These are phyloP conservation scores for Neonectria sp. DNA, from an alignment of 2,329 filamentous ascomycete genomes.

Conservation along the genomic window DNA sequence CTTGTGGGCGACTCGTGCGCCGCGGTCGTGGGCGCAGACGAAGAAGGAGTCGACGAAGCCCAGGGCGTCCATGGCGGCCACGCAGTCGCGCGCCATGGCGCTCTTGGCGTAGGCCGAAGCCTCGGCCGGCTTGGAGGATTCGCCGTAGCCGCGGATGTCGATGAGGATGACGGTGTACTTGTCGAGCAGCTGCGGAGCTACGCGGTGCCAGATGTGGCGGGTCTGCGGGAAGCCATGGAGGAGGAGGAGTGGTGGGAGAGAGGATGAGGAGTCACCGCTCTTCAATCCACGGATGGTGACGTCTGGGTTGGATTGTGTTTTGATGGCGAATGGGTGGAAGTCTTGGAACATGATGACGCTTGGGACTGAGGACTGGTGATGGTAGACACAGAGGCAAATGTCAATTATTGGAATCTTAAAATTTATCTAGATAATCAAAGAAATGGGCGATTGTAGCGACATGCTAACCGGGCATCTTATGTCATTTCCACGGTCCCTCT, in stretches of 20 bases:
- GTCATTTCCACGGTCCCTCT: background rate
- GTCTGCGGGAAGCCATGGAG: constrained; percentile 69
- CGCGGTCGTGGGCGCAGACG: constrained; percentile 71
- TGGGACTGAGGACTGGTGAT: too few species aligned
- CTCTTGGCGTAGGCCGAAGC: constrained; percentile 61
- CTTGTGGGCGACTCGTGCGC: constrained; percentile 69
- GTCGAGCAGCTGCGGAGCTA: constrained; percentile 56
- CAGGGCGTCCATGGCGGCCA: constrained; percentile 61
- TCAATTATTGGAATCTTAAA: too few species aligned
- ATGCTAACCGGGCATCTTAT: background rate
- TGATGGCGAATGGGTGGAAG: constrained; percentile 57
- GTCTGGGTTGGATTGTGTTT: constrained; percentile 52
- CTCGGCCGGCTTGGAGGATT: constrained; percentile 61
- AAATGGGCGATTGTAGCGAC: too few species aligned
- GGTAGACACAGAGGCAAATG: too few species aligned
- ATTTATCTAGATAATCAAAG: too few species aligned
- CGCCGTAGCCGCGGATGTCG: constrained; percentile 68
- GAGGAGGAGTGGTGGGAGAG: constrained; percentile 61
- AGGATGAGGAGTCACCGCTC: constrained; percentile 47
- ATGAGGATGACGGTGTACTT: constrained; percentile 61
- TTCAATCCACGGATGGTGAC: constrained; percentile 62
- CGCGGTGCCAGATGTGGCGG: constrained; percentile 66
- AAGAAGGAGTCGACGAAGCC: constrained; percentile 57
- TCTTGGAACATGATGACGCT: constrained; percentile 54
- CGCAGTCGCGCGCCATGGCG: constrained; percentile 64